phyloP scores from a whole-genome alignment of 345 rosid species.

The Euphorbia tirucalli region DNA sequence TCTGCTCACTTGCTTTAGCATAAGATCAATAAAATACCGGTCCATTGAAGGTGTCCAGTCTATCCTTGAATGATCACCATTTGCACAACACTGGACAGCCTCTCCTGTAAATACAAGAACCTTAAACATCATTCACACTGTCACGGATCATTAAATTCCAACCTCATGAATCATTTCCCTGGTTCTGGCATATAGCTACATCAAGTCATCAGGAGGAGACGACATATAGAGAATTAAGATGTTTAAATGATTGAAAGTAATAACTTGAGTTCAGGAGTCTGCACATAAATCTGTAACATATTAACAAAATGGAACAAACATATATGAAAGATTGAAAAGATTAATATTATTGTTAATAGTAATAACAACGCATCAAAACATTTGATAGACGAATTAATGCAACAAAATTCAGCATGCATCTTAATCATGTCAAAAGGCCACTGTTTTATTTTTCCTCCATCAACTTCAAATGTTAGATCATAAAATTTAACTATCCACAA shows the following conservation, averaged over 20 bases:
- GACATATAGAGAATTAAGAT: not conserved
- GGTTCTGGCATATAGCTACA: not conserved
- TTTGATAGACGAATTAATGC: not conserved
- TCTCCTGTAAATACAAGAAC: constrained; percentile 28
- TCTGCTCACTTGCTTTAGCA: constrained; percentile 39
- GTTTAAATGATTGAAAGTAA: too few relatives aligned
- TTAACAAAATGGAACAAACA: not conserved
- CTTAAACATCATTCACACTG: not conserved
- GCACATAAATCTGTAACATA: not conserved
- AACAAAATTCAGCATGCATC: not conserved
- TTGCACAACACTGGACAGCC: constrained; percentile 19
- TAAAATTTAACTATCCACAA: constrained; percentile 7
- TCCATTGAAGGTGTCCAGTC: constrained; percentile 50
- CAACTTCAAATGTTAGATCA: not conserved
- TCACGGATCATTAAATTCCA: not conserved
- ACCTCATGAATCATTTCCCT: not conserved
- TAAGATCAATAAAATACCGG: constrained; percentile 49
- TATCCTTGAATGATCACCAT: constrained; percentile 25
- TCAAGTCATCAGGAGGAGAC: not conserved
- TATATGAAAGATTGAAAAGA: not conserved
- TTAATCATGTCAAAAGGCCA: not conserved
- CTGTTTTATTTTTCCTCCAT: not conserved
- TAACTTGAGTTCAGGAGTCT: not conserved
- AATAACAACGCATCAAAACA: not conserved
- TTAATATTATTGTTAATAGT: too few relatives aligned